phyloP scores from a whole-genome alignment of 2,329 filamentous ascomycete species.

The Coniella vitis region DNA sequence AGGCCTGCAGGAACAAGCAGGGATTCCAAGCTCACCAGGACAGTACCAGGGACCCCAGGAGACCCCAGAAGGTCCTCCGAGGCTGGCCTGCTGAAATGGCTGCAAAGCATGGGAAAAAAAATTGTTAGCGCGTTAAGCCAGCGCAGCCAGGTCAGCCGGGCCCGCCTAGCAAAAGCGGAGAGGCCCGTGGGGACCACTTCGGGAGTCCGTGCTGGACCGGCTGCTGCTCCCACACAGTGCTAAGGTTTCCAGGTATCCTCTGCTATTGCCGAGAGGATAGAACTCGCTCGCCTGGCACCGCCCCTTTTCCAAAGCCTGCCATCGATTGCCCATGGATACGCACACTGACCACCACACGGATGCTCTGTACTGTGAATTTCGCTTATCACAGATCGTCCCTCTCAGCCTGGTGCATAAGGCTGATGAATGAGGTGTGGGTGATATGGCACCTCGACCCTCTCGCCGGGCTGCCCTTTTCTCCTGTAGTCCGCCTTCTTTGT shows the following conservation, averaged over 20 bases:
- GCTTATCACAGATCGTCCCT: no score
- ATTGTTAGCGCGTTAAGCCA: constrained; percentile 3
- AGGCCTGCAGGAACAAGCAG: no score
- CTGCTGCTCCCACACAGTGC: no score
- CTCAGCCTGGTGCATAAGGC: neutral
- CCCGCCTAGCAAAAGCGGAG: neutral
- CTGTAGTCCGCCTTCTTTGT: neutral
- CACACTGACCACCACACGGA: no score
- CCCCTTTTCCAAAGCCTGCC: no score
- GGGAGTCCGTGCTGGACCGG: neutral
- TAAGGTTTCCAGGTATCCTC: no score
- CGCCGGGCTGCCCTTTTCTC: neutral
- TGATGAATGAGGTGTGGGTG: neutral
- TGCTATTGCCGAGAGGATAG: no score
- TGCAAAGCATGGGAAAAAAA: neutral
- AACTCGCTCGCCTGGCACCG: no score
- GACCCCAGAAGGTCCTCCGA: neutral
- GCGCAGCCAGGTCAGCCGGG: neutral
- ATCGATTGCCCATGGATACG: no score
- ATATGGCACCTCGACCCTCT: neutral
- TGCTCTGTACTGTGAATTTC: no score
- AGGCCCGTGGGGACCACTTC: neutral
- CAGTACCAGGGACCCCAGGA: neutral
- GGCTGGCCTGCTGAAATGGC: neutral
- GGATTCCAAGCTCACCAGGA: neutral